Evolutionary conservation across 768 basidiomycete species (phyloP), one percentile per base, ranked within the genome.

Genomic region (Lentinula guzmanii): DNA sequence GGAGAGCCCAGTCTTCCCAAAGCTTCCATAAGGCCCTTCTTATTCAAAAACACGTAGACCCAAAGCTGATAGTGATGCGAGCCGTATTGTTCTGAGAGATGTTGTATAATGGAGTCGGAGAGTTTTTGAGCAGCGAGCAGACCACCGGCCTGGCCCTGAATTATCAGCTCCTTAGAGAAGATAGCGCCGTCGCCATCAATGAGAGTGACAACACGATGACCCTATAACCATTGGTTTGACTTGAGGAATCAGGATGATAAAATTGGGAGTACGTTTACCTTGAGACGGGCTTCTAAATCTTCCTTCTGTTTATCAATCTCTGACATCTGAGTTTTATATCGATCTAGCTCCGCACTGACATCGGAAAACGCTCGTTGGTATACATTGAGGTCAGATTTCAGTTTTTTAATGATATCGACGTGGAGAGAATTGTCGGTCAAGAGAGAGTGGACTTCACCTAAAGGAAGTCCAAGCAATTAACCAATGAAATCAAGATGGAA

Each of bases 121-220:
- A 89, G 67, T 56, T 73, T 73, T 65, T 76, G 76, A 15, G 85
- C 86, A 48, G 84, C 87, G 42, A 71, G 66, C 62, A 80, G 78
- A 33, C 87, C 87, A 33, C 87, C 87, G 21, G 75, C 72, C 62
- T 80, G 79, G 13, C 87, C 87, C 63, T 78, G 78, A 13, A 72
- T 65, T 51, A 89, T 79, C 28, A 87, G 72, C 42, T 84, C 77
- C 15, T 72, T 67, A 7, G 77, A 72, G 66, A 89, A 89, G 60
- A 89, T 87, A 6, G 81, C 71, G 24, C 81, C 82, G 65, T 89
- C 87, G 37, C 88, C 88, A 62, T 90, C 87, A 61, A 90, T 72
- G 51, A 90, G 76, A 72, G 81, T 72, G 41, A 79, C 74, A 43
- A 78, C 70, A 53, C 77, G 76, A 53, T 69, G 69, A 42, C 75